Percentiles rank a stretch among this genome's conserved stretches.
phyloP scores from a whole-genome alignment of 371 early-diverging fungal genomes.

The Basidiobolus meristosporus region DNA sequence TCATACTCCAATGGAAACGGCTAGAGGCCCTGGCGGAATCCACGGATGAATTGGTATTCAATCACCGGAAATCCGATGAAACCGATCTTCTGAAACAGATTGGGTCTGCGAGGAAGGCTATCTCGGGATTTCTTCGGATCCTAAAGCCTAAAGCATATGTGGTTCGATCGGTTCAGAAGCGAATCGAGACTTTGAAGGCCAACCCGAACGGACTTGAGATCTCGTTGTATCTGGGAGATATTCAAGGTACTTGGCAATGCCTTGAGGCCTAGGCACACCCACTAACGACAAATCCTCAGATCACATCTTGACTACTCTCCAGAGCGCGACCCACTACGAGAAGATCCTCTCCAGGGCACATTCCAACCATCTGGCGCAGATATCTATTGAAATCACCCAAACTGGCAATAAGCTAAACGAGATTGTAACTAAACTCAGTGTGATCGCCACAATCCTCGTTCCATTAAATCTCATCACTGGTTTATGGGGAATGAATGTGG shows the following conservation, averaged over 20 bases:
- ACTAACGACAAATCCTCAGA: slow-evolving; percentile 18
- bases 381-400: slow-evolving; percentile 89
- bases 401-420: slow-evolving; percentile 81
- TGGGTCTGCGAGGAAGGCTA: slow-evolving; percentile 60
- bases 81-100: slow-evolving; percentile 76
- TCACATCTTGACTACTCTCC: slow-evolving; percentile 84
- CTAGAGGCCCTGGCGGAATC: slow-evolving; percentile 82
- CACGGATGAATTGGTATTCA: slow-evolving; percentile 78
- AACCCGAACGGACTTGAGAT: slow-evolving; percentile 32
- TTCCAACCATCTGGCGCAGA: slow-evolving; percentile 89
- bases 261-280: not conserved
- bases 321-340: slow-evolving; percentile 76
- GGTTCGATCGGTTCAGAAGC: slow-evolving; percentile 52
- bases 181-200: slow-evolving; percentile 23
- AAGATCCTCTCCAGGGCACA: slow-evolving; percentile 80
- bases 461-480: slow-evolving; percentile 30
- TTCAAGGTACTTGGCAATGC: slow-evolving; percentile 30
- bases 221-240: slow-evolving; percentile 74
- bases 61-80: slow-evolving; percentile 71
- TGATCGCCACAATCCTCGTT: slow-evolving; percentile 77
- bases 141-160: slow-evolving; percentile 67
- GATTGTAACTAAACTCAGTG: slow-evolving; percentile 76
- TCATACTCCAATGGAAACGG: slow-evolving; percentile 49
- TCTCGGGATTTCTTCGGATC: slow-evolving; percentile 51
- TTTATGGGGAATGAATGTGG: slow-evolving; percentile 1